Base-by-base conservation (phyloP, 495 filamentous ascomycete genomes). In the Aspergillus sclerotiicarbonarius region DNA sequence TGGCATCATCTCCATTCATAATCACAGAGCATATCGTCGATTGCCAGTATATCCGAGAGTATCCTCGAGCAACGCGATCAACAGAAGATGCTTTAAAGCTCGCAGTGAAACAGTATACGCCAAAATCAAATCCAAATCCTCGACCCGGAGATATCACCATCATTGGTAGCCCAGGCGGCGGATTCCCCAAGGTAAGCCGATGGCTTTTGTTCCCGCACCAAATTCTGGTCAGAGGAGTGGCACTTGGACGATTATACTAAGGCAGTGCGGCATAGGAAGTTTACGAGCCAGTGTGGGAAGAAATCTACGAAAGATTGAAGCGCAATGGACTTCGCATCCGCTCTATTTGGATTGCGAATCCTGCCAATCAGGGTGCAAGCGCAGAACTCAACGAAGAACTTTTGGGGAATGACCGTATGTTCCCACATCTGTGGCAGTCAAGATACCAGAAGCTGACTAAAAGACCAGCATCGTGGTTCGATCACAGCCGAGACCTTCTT, bases 241-340 rank as follows among this genome's bases (percentile, higher is more conserved):
- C 13, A 2, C 3, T 43, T 35, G 29, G 19, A 10, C 9, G 53
- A 21, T 3, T 37, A 37, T 37, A 37, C 33, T 37, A 37, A 37
- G 13, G 33, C 5, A 25, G 33, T 37, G 8, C 33, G 3, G 0
- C 13, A 47, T 53, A 87, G 82, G 89, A 87, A 70, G 72, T 90
- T 7, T 92, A 91, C 68, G 89, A 92, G 65, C 86, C 88, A 1
- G 71, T 91, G 6, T 92, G 85, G 82, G 85, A 84, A 35, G 85
- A 90, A 35, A 65, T 91, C 0, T 66, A 82, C 54, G 43, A 54
- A 1, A 62, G 62, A 30, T 32, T 53, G 6, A 13, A 19, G 12
- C n/a, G 10, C 8, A 7, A 45, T 4, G 56, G 50, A 7, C 70
- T 82, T 48, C 68, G 75, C 20, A 74, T 80, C n/a, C 66, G 72